A percentile compares a stretch with the other conserved stretches of the same genome.
phyloP scores from a whole-genome alignment of 2,329 filamentous ascomycete species.

The Colletotrichum australisinense region DNA sequence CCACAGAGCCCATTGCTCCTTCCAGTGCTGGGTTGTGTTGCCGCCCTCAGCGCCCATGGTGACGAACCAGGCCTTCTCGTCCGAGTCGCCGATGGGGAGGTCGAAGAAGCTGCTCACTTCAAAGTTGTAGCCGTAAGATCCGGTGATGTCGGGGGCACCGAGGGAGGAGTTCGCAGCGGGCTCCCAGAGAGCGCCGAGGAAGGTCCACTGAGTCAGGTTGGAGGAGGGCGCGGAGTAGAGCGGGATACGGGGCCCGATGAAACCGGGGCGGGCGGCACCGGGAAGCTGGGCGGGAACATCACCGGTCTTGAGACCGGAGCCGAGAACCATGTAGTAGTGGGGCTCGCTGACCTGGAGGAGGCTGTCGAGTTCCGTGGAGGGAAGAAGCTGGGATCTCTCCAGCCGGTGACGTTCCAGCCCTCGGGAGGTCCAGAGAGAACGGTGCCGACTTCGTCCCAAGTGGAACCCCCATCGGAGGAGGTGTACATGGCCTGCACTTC shows the following conservation, averaged over 20 bases:
- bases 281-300: slow-evolving; percentile 31
- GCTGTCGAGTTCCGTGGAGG: slow-evolving; percentile 26
- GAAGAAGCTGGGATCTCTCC: slow-evolving; percentile 36
- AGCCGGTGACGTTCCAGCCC: slow-evolving; percentile 37
- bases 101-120: slow-evolving; percentile 36
- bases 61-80: slow-evolving; percentile 36
- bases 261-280: slow-evolving; percentile 35
- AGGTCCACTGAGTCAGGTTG: slow-evolving; percentile 35
- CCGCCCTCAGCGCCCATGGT: slow-evolving; percentile 33
- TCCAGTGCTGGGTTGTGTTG: slow-evolving; percentile 36
- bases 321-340: slow-evolving; percentile 36
- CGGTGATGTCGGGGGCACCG: slow-evolving; percentile 33
- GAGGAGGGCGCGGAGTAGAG: slow-evolving; percentile 34
- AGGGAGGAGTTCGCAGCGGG: slow-evolving; percentile 32
- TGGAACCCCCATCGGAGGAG: slow-evolving; percentile 28
- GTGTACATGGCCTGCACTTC: slow-evolving; percentile 33
- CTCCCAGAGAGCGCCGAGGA: slow-evolving; percentile 37
- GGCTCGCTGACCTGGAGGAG: slow-evolving; percentile 30
- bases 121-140: slow-evolving; percentile 37
- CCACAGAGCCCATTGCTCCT: slow-evolving; percentile 35
- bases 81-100: slow-evolving; percentile 27
- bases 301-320: slow-evolving; percentile 35
- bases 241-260: slow-evolving; percentile 35
- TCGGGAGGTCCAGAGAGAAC: slow-evolving; percentile 33
- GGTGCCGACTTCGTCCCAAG: slow-evolving; percentile 33